Evolutionary conservation across 805 yeast genomes (phyloP).

Genomic region (Ogataea neopini): DNA sequence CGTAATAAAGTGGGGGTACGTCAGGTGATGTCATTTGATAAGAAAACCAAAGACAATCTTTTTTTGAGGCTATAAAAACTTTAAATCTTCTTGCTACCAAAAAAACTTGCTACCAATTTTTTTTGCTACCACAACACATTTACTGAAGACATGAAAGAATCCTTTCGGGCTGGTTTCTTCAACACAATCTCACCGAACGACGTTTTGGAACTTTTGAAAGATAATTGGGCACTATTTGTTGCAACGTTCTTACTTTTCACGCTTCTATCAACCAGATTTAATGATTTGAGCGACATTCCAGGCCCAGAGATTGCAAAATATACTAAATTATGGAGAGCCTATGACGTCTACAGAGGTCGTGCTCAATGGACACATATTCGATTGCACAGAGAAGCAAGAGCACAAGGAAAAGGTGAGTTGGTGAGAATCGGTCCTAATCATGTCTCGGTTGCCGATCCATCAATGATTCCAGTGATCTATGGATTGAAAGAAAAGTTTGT

Average conservation of each 20-base stretch:
- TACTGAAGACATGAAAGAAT: too few relatives aligned
- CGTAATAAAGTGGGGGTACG: too few relatives aligned
- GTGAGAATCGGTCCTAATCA: conserved; percentile 19
- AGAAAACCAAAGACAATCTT: too few relatives aligned
- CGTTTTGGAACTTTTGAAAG: not conserved
- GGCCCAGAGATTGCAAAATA: conserved; percentile 17
- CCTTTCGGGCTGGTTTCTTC: too few relatives aligned
- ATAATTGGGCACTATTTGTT: conserved; percentile 12
- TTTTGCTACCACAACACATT: too few relatives aligned
- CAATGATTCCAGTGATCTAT: conserved; percentile 17
- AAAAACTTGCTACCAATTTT: too few relatives aligned
- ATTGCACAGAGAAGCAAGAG: conserved; percentile 12
- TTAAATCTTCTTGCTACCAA: too few relatives aligned
- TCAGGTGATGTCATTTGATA: too few relatives aligned
- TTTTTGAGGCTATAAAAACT: too few relatives aligned
- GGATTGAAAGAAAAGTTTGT: conserved; percentile 16
- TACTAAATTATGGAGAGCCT: conserved; percentile 17
- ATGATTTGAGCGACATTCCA: conserved; percentile 13
- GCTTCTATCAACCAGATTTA: conserved; percentile 15
- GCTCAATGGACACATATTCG: conserved; percentile 17
- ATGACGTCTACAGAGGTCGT: conserved; percentile 15
- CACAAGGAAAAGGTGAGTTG: conserved; percentile 13
- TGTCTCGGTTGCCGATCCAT: conserved; percentile 16
- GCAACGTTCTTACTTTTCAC: conserved; percentile 8
- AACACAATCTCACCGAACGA: too few relatives aligned